Percentiles rank a stretch among this genome's conserved stretches.
Conservation (phyloP, 768 basidiomycete genomes). For the Agaricus subrufescens region DNA sequence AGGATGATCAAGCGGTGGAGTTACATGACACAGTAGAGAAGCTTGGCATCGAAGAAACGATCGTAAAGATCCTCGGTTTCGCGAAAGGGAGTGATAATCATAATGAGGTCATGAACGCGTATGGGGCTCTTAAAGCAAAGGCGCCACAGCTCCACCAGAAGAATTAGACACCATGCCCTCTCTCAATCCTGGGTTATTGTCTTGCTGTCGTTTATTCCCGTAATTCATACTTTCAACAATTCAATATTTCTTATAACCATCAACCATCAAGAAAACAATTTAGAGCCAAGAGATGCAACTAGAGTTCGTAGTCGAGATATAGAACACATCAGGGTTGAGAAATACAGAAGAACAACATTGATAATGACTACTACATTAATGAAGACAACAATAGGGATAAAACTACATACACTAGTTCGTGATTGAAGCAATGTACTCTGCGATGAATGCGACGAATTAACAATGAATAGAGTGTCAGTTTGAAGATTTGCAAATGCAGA, state of each 20-base stretch:
- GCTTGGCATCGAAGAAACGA: neutral
- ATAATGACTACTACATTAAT: neutral
- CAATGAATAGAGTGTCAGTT: neutral
- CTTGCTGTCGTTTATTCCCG: neutral
- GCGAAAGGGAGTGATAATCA: neutral
- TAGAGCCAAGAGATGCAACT: no score
- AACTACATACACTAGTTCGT: conserved; percentile 4
- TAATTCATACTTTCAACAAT: no score
- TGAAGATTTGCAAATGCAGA: no score
- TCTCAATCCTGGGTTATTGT: no score
- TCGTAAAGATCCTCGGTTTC: conserved; percentile 1
- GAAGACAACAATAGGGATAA: neutral
- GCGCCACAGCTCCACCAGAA: neutral
- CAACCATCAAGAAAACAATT: no score
- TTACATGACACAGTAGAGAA: neutral
- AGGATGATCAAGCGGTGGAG: conserved; percentile 3
- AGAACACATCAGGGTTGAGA: neutral
- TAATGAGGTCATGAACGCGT: conserved; percentile 3
- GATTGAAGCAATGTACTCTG: neutral
- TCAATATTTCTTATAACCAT: no score
- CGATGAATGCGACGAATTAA: neutral
- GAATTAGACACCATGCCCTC: neutral
- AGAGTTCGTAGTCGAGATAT: no score
- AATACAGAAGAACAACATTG: neutral
- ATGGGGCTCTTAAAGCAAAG: neutral